Base-by-base conservation (phyloP, 1,284 basidiomycete species). In the Cystobasidiaceae sp. region DNA sequence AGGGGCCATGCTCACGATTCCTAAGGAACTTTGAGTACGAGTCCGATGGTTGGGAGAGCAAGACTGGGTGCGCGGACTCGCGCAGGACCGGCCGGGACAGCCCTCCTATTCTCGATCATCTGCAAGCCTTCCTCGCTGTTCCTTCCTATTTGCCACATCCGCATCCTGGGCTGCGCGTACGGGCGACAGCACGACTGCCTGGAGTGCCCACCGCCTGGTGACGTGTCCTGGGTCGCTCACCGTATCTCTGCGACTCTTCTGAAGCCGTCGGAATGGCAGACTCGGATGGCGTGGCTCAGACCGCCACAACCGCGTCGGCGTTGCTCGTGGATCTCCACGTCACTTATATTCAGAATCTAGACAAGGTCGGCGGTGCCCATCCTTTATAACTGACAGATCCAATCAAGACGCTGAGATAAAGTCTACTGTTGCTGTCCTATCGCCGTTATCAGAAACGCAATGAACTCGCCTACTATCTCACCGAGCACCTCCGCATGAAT, bases 401-500 rank as follows among this genome's bases (percentile, higher is more conserved):
- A 15, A 52, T 39, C 32, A 45, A 51, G 6, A 37, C 44, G 27
- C 8, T n/a, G 33, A 43, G 25, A 41, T 19, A n/a, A 30, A n/a
- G 33, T 17, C 11, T 30, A 44, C 27, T 57, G 15, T 21, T 46
- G 27, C 13, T 34, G 25, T 13, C 28, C 27, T 30, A 32, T 0
- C 4, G 4, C 58, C 9, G 13, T 30, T 13, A 9, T 45, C 75
- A 92, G 90, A 87, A 83, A 76, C 86, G 87, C 69, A 84, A 91
- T 80, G 90, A 92, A 71, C 81, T 94, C n/a, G 82, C 84, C 0
- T 98, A 97, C 79, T 90, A 97, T 77, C 82, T 94, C 46, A 96
- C 93, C 0, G 83, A 92, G 7, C 94, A 98, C 78, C 82, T 98
- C 7, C 89, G 94, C 8, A 82, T 97, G 78, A 98, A 97, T 76